A percentile compares a stretch with the other conserved stretches of the same genome.
Evolutionary conservation across 2,329 filamentous ascomycete genomes (phyloP).

Genomic region (Berkeleyomyces basicola): DNA sequence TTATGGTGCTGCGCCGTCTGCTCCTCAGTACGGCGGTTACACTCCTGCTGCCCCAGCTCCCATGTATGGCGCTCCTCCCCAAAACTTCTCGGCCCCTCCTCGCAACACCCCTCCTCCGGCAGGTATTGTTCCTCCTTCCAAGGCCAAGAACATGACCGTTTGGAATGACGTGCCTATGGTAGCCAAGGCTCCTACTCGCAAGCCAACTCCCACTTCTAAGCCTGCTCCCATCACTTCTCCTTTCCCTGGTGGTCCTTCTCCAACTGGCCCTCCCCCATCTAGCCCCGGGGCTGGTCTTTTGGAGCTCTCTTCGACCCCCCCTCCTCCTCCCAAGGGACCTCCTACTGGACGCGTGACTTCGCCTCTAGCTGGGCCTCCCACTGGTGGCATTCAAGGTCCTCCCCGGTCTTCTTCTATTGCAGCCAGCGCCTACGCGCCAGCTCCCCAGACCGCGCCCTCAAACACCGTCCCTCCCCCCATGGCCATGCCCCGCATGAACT

Average conservation of each 20-base stretch:
- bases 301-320: slow-evolving; percentile 49
- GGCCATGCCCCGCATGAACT: slow-evolving; percentile 55
- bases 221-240: slow-evolving; percentile 55
- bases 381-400: slow-evolving; percentile 25
- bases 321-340: slow-evolving; percentile 69
- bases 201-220: slow-evolving; percentile 47
- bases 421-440: slow-evolving; percentile 28
- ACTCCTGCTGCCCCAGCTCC: slow-evolving; percentile 18
- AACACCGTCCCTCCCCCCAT: slow-evolving; percentile 27
- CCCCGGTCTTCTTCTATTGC: slow-evolving; percentile 14
- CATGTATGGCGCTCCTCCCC: slow-evolving; percentile 20
- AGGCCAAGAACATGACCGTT: slow-evolving; percentile 53
- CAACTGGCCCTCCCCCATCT: slow-evolving; percentile 38
- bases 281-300: slow-evolving; percentile 43
- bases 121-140: slow-evolving; percentile 39
- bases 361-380: slow-evolving; percentile 43
- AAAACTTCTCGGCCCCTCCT: slow-evolving; percentile 24
- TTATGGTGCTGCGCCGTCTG: background rate
- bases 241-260: slow-evolving; percentile 49
- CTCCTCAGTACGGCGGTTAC: slow-evolving; percentile 13
- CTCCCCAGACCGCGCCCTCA: slow-evolving; percentile 46
- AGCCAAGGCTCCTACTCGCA: slow-evolving; percentile 53
- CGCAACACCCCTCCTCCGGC: slow-evolving; percentile 48
- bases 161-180: slow-evolving; percentile 97
- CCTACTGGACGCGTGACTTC: slow-evolving; percentile 52